Percentiles rank a stretch among this genome's conserved stretches.
Evolutionary conservation across 116 monocot species (phyloP).

Genomic region (Trichopus zeylanicus): DNA sequence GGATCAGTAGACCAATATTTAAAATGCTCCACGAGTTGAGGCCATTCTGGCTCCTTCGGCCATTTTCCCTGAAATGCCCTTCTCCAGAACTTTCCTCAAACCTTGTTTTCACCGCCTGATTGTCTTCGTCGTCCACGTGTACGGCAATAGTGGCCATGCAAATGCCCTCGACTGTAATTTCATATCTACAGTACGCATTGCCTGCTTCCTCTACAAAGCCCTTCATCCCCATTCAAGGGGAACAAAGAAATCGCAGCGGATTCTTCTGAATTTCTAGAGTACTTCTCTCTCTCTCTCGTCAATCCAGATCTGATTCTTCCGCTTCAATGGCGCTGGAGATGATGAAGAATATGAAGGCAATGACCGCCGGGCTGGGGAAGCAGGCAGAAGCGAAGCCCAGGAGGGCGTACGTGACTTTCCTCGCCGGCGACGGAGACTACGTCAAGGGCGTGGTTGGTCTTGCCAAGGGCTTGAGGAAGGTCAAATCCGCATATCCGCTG

Average conservation of each 20-base stretch:
- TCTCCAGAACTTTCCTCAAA: background rate
- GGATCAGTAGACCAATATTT: too few relatives aligned
- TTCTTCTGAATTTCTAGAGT: background rate
- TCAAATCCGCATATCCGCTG: slow-evolving; percentile 29
- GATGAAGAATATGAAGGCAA: background rate
- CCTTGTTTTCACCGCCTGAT: background rate
- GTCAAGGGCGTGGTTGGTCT: slow-evolving; percentile 36
- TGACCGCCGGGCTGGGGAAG: background rate
- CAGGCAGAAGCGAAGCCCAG: too few relatives aligned
- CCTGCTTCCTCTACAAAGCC: background rate
- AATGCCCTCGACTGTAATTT: background rate
- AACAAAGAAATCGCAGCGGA: background rate
- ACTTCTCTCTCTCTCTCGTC: background rate
- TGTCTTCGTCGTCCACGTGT: background rate
- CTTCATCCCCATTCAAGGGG: background rate
- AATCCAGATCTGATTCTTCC: background rate
- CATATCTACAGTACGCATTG: too few relatives aligned
- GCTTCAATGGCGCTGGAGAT: background rate
- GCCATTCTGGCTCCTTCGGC: background rate
- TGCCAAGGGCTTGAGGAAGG: slow-evolving; percentile 32
- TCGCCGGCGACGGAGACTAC: slow-evolving; percentile 45
- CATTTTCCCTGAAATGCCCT: background rate
- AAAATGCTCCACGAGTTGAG: too few relatives aligned
- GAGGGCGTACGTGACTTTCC: slow-evolving; percentile 34
- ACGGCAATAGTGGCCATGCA: too few relatives aligned